Percentiles rank a stretch among this genome's conserved stretches.
These are phyloP conservation scores for Tuber aestivum DNA, from an alignment of 495 filamentous ascomycete genomes.

Conservation along the genomic window DNA sequence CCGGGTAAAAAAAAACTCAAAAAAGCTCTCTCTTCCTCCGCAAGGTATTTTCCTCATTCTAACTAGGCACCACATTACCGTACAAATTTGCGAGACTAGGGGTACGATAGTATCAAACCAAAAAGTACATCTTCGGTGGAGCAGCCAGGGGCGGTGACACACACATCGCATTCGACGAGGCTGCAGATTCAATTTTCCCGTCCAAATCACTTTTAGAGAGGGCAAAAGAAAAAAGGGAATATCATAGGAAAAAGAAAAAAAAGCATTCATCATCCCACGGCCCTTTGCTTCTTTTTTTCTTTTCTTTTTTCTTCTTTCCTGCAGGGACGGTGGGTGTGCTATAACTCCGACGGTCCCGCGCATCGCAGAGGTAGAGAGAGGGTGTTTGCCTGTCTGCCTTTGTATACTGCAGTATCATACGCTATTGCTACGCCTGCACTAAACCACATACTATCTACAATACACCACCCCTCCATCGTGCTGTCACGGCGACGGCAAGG, in stretches of 20 bases:
- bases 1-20: neutral
- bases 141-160: neutral
- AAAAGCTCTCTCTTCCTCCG: neutral
- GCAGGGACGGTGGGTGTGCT: neutral
- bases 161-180: neutral
- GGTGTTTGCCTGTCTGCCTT: neutral
- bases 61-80: neutral
- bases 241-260: neutral
- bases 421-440: neutral
- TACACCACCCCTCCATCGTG: neutral
- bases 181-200: neutral
- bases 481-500: neutral
- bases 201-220: neutral
- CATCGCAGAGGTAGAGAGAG: neutral
- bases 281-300: neutral
- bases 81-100: neutral
- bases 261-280: neutral
- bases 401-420: neutral
- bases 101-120: neutral
- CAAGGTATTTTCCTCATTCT: neutral
- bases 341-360: neutral
- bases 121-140: neutral
- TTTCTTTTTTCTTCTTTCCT: neutral
- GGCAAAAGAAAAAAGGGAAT: neutral
- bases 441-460: neutral